Base-by-base conservation (phyloP, 169 alveolate species). In the Plasmodium adleri region DNA sequence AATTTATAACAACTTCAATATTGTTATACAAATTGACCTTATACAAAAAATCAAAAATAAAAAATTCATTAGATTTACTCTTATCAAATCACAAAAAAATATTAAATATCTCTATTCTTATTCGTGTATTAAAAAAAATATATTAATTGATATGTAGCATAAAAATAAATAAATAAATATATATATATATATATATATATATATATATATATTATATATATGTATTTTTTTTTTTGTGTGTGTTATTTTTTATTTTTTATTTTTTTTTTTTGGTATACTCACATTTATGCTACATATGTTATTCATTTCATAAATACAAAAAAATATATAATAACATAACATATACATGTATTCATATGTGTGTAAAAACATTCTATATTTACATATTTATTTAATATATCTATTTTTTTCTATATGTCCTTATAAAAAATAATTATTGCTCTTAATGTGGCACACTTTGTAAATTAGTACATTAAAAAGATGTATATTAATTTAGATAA, bases 21-120 rank as follows among this genome's bases (percentile, higher is more conserved):
- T n/a, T 66, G 52, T 76, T 63, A 52, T 76, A 50, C 66, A 76
- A 63, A 17, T 76, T 20, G 76, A 76, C 5, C 9, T 66, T 15
- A 49, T 76, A 8, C 28, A 76, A 15, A 76, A 76, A 58, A 28
- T 43, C 43, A 50, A 72, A 12, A 45, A 59, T 2, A 76, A 64
- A 66, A 50, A 63, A 26, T 1, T 76, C 2, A 20, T 76, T 15
- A 72, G 76, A n/a, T 76, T 76, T 56, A 59, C 89, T n/a, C 39
- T 76, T 1, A 52, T 76, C 9, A 76, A 66, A 8, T 76, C 89
- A 26, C 89, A 52, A 56, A 59, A 49, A 28, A 59, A 45, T 45
- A 66, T 63, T 24, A 64, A 32, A 15, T 72, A 76, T 22, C 67
- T 28, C 2, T 76, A 59, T 22, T 24, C 70, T 3, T 26, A 63